A percentile compares a stretch with the other conserved stretches of the same genome.
Conservation (phyloP, 2,329 filamentous ascomycete species). For the Penicillium hesseltinei region DNA sequence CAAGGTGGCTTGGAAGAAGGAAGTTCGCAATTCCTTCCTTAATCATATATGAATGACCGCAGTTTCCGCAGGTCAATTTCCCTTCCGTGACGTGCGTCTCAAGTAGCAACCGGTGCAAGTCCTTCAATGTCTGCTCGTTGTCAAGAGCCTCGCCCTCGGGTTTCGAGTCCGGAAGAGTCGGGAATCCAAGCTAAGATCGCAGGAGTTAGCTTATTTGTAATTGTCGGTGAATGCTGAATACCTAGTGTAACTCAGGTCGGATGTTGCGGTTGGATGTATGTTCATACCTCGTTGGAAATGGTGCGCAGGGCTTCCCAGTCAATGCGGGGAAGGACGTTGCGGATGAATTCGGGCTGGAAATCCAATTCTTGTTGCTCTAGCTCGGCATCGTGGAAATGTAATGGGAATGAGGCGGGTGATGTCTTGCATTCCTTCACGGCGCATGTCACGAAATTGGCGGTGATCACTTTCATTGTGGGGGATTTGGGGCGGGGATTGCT, state of each 20-base stretch:
- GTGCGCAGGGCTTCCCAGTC: slow-evolving; percentile 81
- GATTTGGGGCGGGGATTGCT: neutral
- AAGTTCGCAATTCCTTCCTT: slow-evolving; percentile 98
- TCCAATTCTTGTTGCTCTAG: slow-evolving; percentile 82
- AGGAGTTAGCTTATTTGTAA: neutral
- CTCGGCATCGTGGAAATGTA: slow-evolving; percentile 90
- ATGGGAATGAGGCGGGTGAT: slow-evolving; percentile 74
- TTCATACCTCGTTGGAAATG: slow-evolving; percentile 64
- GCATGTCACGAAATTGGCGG: slow-evolving; percentile 94
- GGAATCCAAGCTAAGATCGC: slow-evolving; percentile 68
- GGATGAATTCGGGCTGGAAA: slow-evolving; percentile 74
- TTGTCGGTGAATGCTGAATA: neutral
- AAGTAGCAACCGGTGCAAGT: slow-evolving; percentile 77
- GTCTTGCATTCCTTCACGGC: slow-evolving; percentile 93
- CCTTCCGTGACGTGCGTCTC: slow-evolving; percentile 90
- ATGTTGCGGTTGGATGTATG: neutral
- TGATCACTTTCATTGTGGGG: slow-evolving; percentile 80
- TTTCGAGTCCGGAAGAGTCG: slow-evolving; percentile 64
- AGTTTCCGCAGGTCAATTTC: slow-evolving; percentile 84
- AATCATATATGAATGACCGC: slow-evolving; percentile 89
- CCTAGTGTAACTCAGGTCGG: neutral
- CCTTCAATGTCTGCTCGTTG: slow-evolving; percentile 69
- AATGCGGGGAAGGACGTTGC: slow-evolving; percentile 80
- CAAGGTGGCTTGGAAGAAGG: slow-evolving; percentile 86
- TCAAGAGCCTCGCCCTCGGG: slow-evolving; percentile 62